phyloP scores from a whole-genome alignment of 768 basidiomycete species.

The Mycena leptocephala region DNA sequence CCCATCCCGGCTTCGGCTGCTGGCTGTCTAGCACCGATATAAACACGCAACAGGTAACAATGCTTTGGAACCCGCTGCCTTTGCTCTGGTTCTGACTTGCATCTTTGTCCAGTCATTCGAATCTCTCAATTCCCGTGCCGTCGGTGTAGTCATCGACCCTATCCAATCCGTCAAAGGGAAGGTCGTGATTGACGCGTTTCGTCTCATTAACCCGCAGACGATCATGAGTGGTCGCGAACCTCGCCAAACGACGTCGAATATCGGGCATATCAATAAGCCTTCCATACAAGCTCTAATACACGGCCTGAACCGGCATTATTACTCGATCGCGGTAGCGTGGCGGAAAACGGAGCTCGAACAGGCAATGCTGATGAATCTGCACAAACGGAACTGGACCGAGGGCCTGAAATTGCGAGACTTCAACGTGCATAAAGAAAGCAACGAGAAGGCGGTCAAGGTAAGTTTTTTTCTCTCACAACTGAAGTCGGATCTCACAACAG shows the following conservation, averaged over 20 bases:
- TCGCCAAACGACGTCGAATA: constrained; percentile 97
- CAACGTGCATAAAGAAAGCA: constrained; percentile 87
- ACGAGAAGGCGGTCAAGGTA: constrained; percentile 97
- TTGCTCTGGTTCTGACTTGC: constrained; percentile 16
- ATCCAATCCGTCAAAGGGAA: constrained; percentile 99
- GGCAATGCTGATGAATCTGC: constrained; percentile 98
- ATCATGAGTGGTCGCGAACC: constrained; percentile 95
- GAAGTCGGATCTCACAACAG: constrained; percentile 10
- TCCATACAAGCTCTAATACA: constrained; percentile 99
- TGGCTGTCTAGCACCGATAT: constrained; percentile 99
- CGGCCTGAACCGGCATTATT: constrained; percentile 98
- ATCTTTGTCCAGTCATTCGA: constrained; percentile 95
- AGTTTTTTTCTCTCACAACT: constrained; percentile 39
- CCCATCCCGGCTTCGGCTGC: constrained; percentile 99
- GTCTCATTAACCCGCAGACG: constrained; percentile 93
- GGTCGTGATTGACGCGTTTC: constrained; percentile 99
- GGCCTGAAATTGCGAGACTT: constrained; percentile 95
- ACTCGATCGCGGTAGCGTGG: constrained; percentile 98
- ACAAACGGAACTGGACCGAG: constrained; percentile 99
- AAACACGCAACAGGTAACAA: constrained; percentile 93
- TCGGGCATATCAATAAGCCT: constrained; percentile 99
- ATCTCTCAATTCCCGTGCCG: constrained; percentile 91
- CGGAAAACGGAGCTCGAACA: constrained; percentile 99
- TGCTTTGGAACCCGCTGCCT: neutral
- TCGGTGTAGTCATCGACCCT: constrained; percentile 98